Conservation (phyloP, 2,329 filamentous ascomycete genomes). For the Stachybotrys elegans region DNA sequence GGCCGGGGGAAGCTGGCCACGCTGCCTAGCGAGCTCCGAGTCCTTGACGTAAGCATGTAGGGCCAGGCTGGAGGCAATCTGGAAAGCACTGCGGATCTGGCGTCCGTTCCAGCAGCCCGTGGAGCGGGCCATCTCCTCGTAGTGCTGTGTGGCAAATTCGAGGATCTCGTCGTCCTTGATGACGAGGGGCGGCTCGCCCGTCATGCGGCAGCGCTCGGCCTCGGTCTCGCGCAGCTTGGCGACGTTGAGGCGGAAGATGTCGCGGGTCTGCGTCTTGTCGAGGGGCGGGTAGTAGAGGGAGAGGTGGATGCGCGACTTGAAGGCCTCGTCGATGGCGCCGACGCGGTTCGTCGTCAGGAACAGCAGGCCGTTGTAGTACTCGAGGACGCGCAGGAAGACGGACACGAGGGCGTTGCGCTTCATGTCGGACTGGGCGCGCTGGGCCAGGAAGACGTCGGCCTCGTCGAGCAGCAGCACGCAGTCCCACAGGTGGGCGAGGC, state of each 20-base stretch:
- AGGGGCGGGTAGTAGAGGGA: slow-evolving; percentile 37
- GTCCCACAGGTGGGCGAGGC: slow-evolving; percentile 33
- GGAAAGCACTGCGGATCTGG: slow-evolving; percentile 32
- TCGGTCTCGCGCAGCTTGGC: slow-evolving; percentile 31
- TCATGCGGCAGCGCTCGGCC: slow-evolving; percentile 26
- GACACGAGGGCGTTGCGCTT: slow-evolving; percentile 31
- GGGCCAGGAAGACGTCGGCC: slow-evolving; percentile 28
- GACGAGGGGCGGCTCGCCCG: slow-evolving; percentile 25
- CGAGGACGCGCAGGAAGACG: slow-evolving; percentile 40
- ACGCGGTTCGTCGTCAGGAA: slow-evolving; percentile 48
- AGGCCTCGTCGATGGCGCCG: slow-evolving; percentile 43
- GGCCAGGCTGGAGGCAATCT: slow-evolving; percentile 30
- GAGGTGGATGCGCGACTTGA: slow-evolving; percentile 42
- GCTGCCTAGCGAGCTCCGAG: slow-evolving; percentile 21
- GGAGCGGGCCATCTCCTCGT: slow-evolving; percentile 19
- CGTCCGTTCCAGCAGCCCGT: slow-evolving; percentile 30
- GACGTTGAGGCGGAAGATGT: slow-evolving; percentile 37
- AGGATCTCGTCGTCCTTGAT: slow-evolving; percentile 29
- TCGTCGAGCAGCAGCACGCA: slow-evolving; percentile 32
- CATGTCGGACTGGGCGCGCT: slow-evolving; percentile 23
- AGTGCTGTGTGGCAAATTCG: slow-evolving; percentile 29
- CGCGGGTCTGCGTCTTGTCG: slow-evolving; percentile 29
- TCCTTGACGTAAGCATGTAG: slow-evolving; percentile 28
- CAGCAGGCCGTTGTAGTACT: slow-evolving; percentile 42
- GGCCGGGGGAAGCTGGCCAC: slow-evolving; percentile 26